A percentile compares a stretch with the other conserved stretches of the same genome.
These are phyloP conservation scores for Turnera subulata DNA, from an alignment of 345 rosid genomes.

Conservation along the genomic window DNA sequence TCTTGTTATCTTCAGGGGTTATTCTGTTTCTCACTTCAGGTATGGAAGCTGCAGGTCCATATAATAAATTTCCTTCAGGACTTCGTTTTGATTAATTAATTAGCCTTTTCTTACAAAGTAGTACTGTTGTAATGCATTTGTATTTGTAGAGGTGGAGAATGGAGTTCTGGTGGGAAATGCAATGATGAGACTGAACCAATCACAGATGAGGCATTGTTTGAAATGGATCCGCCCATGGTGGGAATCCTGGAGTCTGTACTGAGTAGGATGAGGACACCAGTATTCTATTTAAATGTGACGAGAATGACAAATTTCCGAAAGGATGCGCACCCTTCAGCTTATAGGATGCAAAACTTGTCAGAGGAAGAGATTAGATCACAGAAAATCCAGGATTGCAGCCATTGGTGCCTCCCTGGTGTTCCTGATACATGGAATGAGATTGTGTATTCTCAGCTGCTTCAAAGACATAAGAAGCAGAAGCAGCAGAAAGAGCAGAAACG, in stretches of 20 bases:
- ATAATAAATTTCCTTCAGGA: no score
- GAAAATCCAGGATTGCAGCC: not conserved
- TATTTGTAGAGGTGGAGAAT: not conserved
- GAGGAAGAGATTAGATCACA: not conserved
- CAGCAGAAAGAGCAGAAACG: no score
- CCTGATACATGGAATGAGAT: constrained; percentile 1
- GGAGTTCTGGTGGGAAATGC: not conserved
- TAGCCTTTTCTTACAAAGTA: no score
- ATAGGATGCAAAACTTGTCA: not conserved
- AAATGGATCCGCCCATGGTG: not conserved
- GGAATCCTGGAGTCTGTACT: not conserved
- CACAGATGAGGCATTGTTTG: not conserved
- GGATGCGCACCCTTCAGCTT: not conserved
- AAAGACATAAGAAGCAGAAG: no score
- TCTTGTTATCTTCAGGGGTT: no score
- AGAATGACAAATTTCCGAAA: not conserved
- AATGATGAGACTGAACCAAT: not conserved
- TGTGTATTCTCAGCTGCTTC: not conserved
- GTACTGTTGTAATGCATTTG: no score
- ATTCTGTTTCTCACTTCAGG: no score
- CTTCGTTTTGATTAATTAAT: no score
- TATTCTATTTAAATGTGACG: not conserved
- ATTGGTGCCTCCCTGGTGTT: not conserved
- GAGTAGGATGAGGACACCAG: not conserved
- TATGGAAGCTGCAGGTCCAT: no score